These are phyloP conservation scores for Saprolegnia diclina DNA, from an alignment of 352 stramenopile species.

Conservation along the genomic window DNA sequence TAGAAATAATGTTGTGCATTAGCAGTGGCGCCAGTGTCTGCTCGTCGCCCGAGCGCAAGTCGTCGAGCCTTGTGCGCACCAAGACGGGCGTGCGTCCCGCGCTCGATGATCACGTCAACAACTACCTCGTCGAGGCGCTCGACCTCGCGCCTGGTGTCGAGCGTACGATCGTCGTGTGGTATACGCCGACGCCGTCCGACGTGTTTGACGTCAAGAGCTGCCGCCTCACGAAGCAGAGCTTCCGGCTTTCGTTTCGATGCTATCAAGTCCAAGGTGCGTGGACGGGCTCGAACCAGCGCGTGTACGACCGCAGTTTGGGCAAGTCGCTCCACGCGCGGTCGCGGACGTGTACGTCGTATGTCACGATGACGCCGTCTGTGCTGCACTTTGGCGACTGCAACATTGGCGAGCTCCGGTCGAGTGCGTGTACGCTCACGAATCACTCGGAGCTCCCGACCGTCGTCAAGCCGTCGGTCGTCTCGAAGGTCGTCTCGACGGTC, in stretches of 20 bases:
- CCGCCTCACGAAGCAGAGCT: constrained; percentile 80
- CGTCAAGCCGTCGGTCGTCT: constrained; percentile 81
- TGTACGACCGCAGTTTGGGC: constrained; percentile 79
- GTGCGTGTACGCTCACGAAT: constrained; percentile 82
- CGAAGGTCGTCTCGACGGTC: constrained; percentile 84
- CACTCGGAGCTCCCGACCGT: constrained; percentile 83
- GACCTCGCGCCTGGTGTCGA: constrained; percentile 80
- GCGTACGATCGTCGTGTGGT: constrained; percentile 86
- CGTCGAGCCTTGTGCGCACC: constrained; percentile 4
- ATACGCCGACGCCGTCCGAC: constrained; percentile 56
- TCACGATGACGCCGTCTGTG: constrained; percentile 79
- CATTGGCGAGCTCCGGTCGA: constrained; percentile 84
- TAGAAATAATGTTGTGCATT: not conserved
- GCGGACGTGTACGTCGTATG: constrained; percentile 80
- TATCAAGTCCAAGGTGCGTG: constrained; percentile 81
- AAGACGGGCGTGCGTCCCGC: not conserved
- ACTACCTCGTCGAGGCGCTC: constrained; percentile 84
- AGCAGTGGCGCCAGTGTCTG: constrained; percentile 50
- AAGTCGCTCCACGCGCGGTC: constrained; percentile 83
- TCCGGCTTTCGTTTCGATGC: constrained; percentile 81
- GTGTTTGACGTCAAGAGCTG: constrained; percentile 70
- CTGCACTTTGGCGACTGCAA: constrained; percentile 85
- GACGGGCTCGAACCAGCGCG: constrained; percentile 77
- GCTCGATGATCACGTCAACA: constrained; percentile 31
- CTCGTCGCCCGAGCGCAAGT: constrained; percentile 68